These are phyloP conservation scores for Obba rivulosa DNA, from an alignment of 768 basidiomycete genomes.

Conservation along the genomic window DNA sequence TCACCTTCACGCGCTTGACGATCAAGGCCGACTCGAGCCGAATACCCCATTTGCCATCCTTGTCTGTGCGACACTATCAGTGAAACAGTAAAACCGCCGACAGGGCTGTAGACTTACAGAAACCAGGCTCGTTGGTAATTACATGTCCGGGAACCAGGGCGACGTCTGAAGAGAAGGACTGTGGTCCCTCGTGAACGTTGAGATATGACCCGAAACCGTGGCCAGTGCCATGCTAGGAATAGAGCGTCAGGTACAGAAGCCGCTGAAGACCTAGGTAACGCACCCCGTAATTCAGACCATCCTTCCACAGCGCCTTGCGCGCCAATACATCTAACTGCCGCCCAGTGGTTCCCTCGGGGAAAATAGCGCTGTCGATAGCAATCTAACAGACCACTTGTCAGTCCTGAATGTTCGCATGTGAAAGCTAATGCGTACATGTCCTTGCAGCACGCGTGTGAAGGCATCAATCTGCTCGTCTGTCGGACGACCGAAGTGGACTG, in stretches of 20 bases:
- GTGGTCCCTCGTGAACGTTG: conserved; percentile 80
- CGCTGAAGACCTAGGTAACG: conserved; percentile 20
- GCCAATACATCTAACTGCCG: conserved; percentile 82
- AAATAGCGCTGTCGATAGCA: conserved; percentile 84
- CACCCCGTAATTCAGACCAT: conserved; percentile 76
- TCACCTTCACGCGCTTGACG: conserved; percentile 61
- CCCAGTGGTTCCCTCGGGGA: conserved; percentile 88
- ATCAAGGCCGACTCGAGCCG: conserved; percentile 85
- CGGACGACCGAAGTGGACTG: conserved; percentile 83
- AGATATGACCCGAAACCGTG: conserved; percentile 88
- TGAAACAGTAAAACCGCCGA: not conserved
- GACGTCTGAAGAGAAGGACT: conserved; percentile 65
- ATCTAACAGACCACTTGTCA: conserved; percentile 44
- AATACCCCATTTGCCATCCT: conserved; percentile 80
- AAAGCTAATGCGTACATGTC: conserved; percentile 70
- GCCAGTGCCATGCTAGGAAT: conserved; percentile 75
- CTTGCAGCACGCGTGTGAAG: conserved; percentile 92
- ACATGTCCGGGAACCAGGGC: conserved; percentile 83
- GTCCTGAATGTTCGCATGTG: conserved; percentile 10
- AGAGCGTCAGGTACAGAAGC: not conserved
- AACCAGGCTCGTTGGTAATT: conserved; percentile 93
- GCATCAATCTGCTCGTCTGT: conserved; percentile 84
- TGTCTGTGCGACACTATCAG: conserved; percentile 35
- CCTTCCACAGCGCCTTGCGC: conserved; percentile 83
- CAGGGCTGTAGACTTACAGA: conserved; percentile 50